These are phyloP conservation scores for Pugionium dolabratum DNA, from an alignment of 345 rosid genomes.

Conservation along the genomic window DNA sequence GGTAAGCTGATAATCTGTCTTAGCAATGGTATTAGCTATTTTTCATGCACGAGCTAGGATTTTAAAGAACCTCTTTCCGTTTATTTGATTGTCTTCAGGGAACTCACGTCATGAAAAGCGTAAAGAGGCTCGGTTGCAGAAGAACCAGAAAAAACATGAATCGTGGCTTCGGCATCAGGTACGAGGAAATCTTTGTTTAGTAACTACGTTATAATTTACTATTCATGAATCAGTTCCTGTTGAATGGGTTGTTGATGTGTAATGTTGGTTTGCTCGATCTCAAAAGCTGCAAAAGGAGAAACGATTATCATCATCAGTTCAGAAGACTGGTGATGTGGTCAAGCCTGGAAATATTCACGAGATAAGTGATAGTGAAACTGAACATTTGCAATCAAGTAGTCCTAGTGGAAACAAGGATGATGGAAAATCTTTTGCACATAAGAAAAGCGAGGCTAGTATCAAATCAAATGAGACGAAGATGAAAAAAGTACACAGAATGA, in stretches of 20 bases:
- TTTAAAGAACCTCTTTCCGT: not conserved
- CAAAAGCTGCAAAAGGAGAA: slow-evolving; percentile 52
- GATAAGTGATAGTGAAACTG: slow-evolving; percentile 24
- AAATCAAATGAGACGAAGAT: slow-evolving; percentile 37
- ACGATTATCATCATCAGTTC: slow-evolving; percentile 22
- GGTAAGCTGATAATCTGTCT: slow-evolving; percentile 14
- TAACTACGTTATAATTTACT: not conserved
- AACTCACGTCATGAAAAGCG: slow-evolving; percentile 61
- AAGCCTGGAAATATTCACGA: slow-evolving; percentile 28
- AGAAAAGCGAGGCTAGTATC: slow-evolving; percentile 19
- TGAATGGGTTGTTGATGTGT: slow-evolving; percentile 2
- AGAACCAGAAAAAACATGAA: slow-evolving; percentile 51
- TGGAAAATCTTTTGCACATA: not conserved
- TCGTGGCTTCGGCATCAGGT: slow-evolving; percentile 73
- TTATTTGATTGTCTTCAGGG: slow-evolving; percentile 34
- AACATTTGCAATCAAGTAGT: slow-evolving; percentile 1
- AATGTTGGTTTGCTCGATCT: slow-evolving; percentile 20
- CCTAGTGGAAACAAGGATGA: slow-evolving; percentile 25
- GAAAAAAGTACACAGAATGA: slow-evolving; percentile 39
- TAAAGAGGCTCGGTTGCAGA: slow-evolving; percentile 59
- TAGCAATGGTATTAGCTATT: not conserved
- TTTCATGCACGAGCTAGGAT: not conserved
- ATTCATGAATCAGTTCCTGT: not conserved
- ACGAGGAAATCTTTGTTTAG: not conserved
- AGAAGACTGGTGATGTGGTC: slow-evolving; percentile 22